Evolutionary conservation across 2,329 filamentous ascomycete genomes (phyloP), one percentile per base, ranked within the genome.

Genomic region (Neofusicoccum laricinum): DNA sequence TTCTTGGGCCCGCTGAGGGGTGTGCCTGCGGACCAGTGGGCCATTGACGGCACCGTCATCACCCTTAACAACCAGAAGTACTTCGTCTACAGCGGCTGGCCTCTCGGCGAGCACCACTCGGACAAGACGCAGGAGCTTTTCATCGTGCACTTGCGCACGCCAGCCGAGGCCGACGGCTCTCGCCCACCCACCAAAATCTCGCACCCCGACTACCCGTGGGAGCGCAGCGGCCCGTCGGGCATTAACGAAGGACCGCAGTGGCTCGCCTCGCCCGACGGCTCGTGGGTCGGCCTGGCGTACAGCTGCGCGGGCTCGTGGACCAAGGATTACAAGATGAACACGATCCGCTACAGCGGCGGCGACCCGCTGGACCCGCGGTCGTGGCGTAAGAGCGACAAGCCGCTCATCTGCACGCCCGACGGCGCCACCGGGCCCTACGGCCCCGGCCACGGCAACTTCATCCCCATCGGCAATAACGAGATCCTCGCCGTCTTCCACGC

Each of bases 81-180:
- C 67, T 80, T 81, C 63, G 75, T 78, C 14, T 82, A 82, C 67
- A 81, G 78, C 0, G 80, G 80, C 58, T 82, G 80, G 80, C 79
- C 80, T 2, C 68, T 76, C 2, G 72, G 73, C 17, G 73, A 73
- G 3, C 65, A 67, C 2, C 68, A 74, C 41, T 68, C 65, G 4
- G 79, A 81, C 64, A 69, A 71, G 12, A 72, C 73, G 1, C 80
- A 82, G 63, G 76, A 81, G 67, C 70, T 82, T 17, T 82, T 75
- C 71, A 80, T 82, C 63, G 70, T 78, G 15, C 71, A 74, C 14
- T 72, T 82, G 68, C 64, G 66, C 0, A 73, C 72, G 6, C 77
- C 80, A 0, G 73, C 74, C 0, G 70, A 72, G 6, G 76, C 75
- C 10, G 71, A 69, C 2, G 72, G 72, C n/a, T 71, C 67, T 1